Conservation (phyloP, 176 grass and related monocot genomes). For the Alopecurus myosuroides region DNA sequence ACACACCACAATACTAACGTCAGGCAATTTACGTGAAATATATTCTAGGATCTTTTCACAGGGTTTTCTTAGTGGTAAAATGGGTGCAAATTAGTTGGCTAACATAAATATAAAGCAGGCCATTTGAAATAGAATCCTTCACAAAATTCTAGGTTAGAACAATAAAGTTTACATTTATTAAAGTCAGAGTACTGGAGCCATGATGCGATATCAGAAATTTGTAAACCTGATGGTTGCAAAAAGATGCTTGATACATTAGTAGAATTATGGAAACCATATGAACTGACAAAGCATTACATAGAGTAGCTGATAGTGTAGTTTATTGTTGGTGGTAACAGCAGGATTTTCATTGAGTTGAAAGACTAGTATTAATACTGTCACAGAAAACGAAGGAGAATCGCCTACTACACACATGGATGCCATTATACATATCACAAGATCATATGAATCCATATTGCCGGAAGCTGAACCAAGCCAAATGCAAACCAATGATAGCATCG, state of each 20-base stretch:
- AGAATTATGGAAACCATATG: not conserved
- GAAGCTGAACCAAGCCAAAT: not conserved
- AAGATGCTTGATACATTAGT: not conserved
- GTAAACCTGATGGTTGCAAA: not conserved
- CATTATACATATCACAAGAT: not conserved
- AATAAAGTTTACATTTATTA: not conserved
- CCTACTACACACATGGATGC: not conserved
- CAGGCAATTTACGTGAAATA: not conserved
- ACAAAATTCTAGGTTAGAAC: not conserved
- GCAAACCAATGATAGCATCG: not conserved
- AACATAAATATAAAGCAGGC: not conserved
- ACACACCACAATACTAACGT: not conserved
- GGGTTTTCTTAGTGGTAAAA: not conserved
- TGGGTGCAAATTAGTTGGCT: not conserved
- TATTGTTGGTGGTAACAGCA: constrained; percentile 1
- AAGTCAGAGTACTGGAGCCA: not conserved
- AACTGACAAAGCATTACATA: not conserved
- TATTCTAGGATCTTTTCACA: not conserved
- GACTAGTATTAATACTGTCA: not conserved
- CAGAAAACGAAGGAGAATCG: not conserved
- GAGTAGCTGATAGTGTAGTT: not conserved
- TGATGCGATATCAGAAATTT: not conserved
- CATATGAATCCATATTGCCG: not conserved
- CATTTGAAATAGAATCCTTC: not conserved
- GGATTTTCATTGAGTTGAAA: not conserved